Evolutionary conservation across 257 asterid species (phyloP).

Genomic region (Euphrasia confusa): DNA sequence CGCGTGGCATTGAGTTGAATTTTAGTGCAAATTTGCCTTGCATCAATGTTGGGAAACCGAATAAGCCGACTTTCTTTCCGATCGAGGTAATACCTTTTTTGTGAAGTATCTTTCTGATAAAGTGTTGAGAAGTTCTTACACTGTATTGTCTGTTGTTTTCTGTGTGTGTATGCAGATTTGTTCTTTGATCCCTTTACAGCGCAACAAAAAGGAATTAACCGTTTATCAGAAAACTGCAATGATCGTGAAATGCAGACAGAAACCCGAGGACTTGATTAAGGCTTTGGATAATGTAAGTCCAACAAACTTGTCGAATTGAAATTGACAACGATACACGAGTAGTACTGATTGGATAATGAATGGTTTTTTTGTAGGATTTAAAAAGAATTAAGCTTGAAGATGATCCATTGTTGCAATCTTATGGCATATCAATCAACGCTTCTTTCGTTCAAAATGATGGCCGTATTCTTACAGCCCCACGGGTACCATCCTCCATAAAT

Average conservation of each 20-base stretch:
- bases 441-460: slow-evolving; percentile 41
- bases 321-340: neutral
- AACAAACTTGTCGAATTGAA: neutral
- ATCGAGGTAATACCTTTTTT: slow-evolving; percentile 34
- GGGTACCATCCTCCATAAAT: slow-evolving; percentile 22
- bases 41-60: slow-evolving; percentile 42
- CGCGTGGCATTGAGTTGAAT: slow-evolving; percentile 32
- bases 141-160: neutral
- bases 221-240: slow-evolving; percentile 34
- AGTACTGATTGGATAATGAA: neutral
- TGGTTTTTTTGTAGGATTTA: slow-evolving; percentile 28
- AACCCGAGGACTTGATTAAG: slow-evolving; percentile 40
- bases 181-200: slow-evolving; percentile 42
- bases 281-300: slow-evolving; percentile 39
- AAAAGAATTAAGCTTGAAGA: slow-evolving; percentile 27
- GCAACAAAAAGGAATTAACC: slow-evolving; percentile 34
- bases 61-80: slow-evolving; percentile 35
- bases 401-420: slow-evolving; percentile 37
- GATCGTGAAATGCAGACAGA: slow-evolving; percentile 35
- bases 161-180: slow-evolving; percentile 36
- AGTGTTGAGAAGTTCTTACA: neutral
- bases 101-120: neutral
- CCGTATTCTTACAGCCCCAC: slow-evolving; percentile 46
- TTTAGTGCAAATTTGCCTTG: slow-evolving; percentile 50
- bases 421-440: slow-evolving; percentile 37